These are phyloP conservation scores for Lentinula aciculospora DNA, from an alignment of 768 basidiomycete species.

Conservation along the genomic window DNA sequence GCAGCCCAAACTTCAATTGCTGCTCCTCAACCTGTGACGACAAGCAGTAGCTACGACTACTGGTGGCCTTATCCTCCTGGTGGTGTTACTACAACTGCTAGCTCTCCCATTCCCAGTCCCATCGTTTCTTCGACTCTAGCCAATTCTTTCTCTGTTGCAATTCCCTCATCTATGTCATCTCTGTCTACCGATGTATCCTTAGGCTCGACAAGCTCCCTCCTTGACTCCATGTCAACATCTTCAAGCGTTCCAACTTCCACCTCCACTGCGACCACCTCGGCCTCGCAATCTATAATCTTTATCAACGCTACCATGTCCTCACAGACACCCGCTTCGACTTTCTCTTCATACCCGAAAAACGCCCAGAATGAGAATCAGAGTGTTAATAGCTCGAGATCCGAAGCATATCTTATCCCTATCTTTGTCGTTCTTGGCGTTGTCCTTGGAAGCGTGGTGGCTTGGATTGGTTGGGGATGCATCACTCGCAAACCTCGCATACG, in stretches of 20 bases:
- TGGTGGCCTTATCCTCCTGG: conserved; percentile 33
- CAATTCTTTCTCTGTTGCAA: background rate
- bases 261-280: background rate
- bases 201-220: conserved; percentile 1
- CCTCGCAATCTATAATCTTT: conserved; percentile 20
- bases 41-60: conserved; percentile 11
- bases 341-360: conserved; percentile 8
- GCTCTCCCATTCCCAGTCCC: background rate
- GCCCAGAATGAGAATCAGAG: background rate
- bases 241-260: conserved; percentile 12
- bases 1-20: background rate
- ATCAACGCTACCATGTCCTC: conserved; percentile 25
- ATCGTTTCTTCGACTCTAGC: background rate
- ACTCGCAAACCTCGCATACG: conserved; percentile 10
- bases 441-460: conserved; percentile 13
- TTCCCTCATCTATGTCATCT: background rate
- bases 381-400: background rate
- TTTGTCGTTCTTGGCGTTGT: conserved; percentile 12
- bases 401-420: conserved; percentile 12
- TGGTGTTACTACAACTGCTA: conserved; percentile 14
- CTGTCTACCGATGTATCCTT: conserved; percentile 6
- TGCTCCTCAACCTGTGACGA: background rate
- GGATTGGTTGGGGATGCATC: conserved; percentile 12
- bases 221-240: background rate
- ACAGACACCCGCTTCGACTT: background rate